Evolutionary conservation across 2,329 filamentous ascomycete genomes (phyloP), one percentile per base, ranked within the genome.

Genomic region (Rosellinia necatrix): DNA sequence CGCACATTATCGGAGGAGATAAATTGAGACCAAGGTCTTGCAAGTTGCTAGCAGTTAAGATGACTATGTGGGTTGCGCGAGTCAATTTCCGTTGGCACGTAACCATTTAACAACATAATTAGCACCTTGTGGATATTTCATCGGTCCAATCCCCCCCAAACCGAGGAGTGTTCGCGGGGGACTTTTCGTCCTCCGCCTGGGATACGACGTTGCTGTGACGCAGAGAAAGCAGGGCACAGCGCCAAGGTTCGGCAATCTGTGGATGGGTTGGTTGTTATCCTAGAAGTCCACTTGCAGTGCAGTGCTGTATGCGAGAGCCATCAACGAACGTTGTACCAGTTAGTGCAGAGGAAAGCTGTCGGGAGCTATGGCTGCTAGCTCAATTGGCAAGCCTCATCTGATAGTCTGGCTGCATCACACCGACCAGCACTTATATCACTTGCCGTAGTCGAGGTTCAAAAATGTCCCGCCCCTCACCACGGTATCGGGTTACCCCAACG

Each of bases 181-280:
- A n/a, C n/a, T n/a, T n/a, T n/a, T n/a, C n/a, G n/a, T n/a, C n/a
- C n/a, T n/a, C n/a, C n/a, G n/a, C n/a, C n/a, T n/a, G n/a, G n/a
- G 48, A 38, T 43, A 51, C 13, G 30, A 30, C 19, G 42, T 27
- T 42, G n/a, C 15, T 24, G 21, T 32, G 47, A 25, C 49, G 49
- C 29, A 53, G 52, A 10, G 13, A 22, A 9, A 42, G 27, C 34
- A 59, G 43, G 38, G 53, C 41, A 56, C n/a, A 29, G 12, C 17
- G 52, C 46, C 53, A 55, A 59, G 53, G n/a, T 46, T 56, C 48
- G 56, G 48, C 37, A 53, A 59, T 59, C 53, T 56, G 17, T 47
- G 34, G 25, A 29, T 6, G 19, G 19, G 38, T 51, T 58, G n/a
- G n/a, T n/a, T n/a, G n/a, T n/a, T n/a, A n/a, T n/a, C n/a, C n/a